Evolutionary conservation across 768 basidiomycete genomes (phyloP).

Genomic region (Clitopilus passeckerianus): DNA sequence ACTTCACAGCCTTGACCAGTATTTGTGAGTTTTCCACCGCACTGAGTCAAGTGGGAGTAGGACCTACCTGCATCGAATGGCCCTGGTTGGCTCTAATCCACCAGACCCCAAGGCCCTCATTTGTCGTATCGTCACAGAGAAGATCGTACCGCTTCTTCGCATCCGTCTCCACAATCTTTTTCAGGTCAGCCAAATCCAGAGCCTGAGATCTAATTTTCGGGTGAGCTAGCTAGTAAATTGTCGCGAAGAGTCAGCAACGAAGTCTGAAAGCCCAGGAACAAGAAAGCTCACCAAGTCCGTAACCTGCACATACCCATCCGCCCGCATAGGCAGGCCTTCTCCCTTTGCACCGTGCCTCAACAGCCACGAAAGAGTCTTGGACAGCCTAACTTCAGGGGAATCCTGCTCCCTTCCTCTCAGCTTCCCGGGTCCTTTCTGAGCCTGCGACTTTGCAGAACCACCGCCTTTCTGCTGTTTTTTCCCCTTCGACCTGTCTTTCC

Average conservation of each 20-base stretch:
- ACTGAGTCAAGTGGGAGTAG: not conserved
- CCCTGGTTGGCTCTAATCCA: constrained; percentile 92
- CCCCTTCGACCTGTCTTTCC: constrained; percentile 5
- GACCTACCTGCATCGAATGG: constrained; percentile 71
- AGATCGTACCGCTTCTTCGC: constrained; percentile 64
- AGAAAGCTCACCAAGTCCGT: constrained; percentile 70
- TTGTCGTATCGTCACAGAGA: constrained; percentile 39
- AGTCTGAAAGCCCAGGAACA: not conserved
- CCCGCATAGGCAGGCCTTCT: constrained; percentile 69
- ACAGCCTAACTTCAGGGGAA: constrained; percentile 61
- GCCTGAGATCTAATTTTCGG: constrained; percentile 54
- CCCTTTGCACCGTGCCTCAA: constrained; percentile 86
- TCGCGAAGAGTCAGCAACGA: not conserved
- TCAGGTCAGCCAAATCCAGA: constrained; percentile 47
- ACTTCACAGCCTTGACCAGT: constrained; percentile 53
- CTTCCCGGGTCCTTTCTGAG: constrained; percentile 26
- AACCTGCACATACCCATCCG: constrained; percentile 84
- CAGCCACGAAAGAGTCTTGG: constrained; percentile 87
- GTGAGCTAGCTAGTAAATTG: constrained; percentile 51
- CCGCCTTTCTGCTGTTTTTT: constrained; percentile 6
- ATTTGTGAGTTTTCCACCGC: not conserved
- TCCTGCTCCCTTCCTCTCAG: constrained; percentile 60
- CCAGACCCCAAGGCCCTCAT: constrained; percentile 42
- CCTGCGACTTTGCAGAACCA: not conserved
- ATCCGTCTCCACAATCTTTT: constrained; percentile 64